Conservation (phyloP, 768 basidiomycete genomes). For the Tylopilus intermedius region DNA sequence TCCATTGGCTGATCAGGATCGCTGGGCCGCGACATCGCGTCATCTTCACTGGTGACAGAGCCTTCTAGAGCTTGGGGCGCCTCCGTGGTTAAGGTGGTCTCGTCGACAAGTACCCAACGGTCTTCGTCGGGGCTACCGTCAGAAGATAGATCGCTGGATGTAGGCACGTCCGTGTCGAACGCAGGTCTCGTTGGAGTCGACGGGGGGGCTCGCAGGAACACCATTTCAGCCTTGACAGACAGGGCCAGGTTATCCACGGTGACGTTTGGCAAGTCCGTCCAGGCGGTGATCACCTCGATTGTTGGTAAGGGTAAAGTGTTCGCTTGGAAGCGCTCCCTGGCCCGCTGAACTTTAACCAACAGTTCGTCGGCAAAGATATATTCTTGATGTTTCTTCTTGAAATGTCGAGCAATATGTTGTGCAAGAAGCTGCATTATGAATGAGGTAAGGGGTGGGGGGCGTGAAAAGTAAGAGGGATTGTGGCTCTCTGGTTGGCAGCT, state of each 20-base stretch:
- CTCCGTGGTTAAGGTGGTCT: not conserved
- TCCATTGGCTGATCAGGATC: not conserved
- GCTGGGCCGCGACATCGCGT: not conserved
- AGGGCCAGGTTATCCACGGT: conserved; percentile 10
- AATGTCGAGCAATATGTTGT: conserved; percentile 6
- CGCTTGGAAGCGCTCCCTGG: conserved; percentile 17
- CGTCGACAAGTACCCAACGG: conserved; percentile 1
- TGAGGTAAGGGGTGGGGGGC: not conserved
- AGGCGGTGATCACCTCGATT: conserved; percentile 15
- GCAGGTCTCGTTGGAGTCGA: conserved; percentile 13
- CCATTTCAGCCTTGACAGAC: not conserved
- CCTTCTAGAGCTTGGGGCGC: not conserved
- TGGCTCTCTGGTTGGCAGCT: not conserved
- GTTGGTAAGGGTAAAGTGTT: conserved; percentile 17
- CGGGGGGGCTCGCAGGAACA: conserved; percentile 15
- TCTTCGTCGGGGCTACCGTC: not conserved
- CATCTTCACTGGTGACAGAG: not conserved
- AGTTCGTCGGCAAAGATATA: conserved; percentile 14
- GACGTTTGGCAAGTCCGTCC: conserved; percentile 25
- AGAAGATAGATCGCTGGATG: not conserved
- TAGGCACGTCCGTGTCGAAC: conserved; percentile 3
- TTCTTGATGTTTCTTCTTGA: conserved; percentile 10
- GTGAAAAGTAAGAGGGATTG: not conserved
- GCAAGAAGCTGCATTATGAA: conserved; percentile 7
- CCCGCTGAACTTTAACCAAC: conserved; percentile 9